Conservation (phyloP, 2,329 filamentous ascomycete species). For the Cladophialophora bantiana region DNA sequence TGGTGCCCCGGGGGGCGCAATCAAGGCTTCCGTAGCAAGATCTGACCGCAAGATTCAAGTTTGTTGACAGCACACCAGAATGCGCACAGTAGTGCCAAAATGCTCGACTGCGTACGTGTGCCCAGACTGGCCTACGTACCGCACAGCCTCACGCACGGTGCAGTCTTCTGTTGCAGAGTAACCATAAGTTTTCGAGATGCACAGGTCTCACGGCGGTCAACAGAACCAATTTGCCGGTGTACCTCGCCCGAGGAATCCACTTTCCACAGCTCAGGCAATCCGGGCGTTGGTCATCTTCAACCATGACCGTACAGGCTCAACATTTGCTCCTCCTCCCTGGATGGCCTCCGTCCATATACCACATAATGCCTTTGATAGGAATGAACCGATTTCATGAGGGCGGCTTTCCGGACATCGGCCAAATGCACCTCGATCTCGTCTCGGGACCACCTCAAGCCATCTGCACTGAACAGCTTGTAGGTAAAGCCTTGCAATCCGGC, state of each 20-base stretch:
- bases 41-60: neutral
- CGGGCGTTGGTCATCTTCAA: conserved; percentile 1
- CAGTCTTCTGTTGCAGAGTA: neutral
- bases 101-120: neutral
- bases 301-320: conserved; percentile 23
- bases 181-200: neutral
- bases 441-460: conserved; percentile 52
- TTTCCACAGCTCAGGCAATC: neutral
- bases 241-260: neutral
- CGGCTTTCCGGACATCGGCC: conserved; percentile 51
- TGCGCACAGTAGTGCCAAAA: neutral
- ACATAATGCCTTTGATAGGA: conserved; percentile 51
- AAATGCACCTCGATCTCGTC: conserved; percentile 56
- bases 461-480: conserved; percentile 50
- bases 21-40: neutral
- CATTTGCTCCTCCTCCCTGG: conserved; percentile 34
- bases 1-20: neutral
- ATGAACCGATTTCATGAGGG: conserved; percentile 52
- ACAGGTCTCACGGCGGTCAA: neutral
- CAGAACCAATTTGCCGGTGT: neutral
- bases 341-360: conserved; percentile 45
- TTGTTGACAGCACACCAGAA: neutral
- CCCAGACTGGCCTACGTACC: neutral
- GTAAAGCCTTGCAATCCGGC: conserved; percentile 53
- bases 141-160: neutral